Conservation (phyloP, 768 basidiomycete genomes). For the Tubosaeta sp. region DNA sequence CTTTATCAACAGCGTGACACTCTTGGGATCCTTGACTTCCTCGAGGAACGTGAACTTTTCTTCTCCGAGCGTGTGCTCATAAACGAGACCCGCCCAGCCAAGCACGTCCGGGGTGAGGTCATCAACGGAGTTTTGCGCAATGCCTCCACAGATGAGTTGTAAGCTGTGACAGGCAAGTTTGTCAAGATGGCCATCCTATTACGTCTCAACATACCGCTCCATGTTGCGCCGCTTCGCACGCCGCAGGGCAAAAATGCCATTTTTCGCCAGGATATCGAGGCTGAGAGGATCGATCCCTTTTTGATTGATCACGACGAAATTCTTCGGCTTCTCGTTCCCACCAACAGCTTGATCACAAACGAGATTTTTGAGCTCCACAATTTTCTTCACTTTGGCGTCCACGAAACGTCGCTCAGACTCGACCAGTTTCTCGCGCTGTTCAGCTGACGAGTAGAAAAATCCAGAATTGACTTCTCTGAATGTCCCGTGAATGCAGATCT, state of each 20-base stretch:
- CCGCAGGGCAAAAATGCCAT: conserved; percentile 90
- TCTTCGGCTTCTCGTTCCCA: conserved; percentile 74
- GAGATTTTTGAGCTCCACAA: conserved; percentile 91
- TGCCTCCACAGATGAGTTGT: conserved; percentile 91
- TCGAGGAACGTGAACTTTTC: conserved; percentile 98
- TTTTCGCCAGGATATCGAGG: conserved; percentile 93
- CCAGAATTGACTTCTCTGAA: conserved; percentile 96
- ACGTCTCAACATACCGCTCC: conserved; percentile 67
- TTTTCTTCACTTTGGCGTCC: conserved; percentile 91
- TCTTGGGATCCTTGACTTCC: conserved; percentile 92
- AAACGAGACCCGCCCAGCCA: conserved; percentile 97
- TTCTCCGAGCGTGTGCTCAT: conserved; percentile 98
- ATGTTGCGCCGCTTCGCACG: conserved; percentile 98
- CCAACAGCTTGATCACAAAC: conserved; percentile 94
- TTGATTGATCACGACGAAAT: conserved; percentile 95
- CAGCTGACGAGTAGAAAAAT: conserved; percentile 98
- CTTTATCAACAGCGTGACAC: conserved; percentile 94
- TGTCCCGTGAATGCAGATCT: conserved; percentile 17
- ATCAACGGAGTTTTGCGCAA: conserved; percentile 97
- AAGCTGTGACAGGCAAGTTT: conserved; percentile 45
- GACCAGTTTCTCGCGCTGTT: conserved; percentile 97
- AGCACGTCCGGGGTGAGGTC: conserved; percentile 88
- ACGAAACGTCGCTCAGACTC: conserved; percentile 94
- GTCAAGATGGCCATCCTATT: conserved; percentile 27
- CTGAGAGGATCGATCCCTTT: conserved; percentile 99